Base-by-base conservation (phyloP, 805 yeast genomes). In the Priceomyces medius region DNA sequence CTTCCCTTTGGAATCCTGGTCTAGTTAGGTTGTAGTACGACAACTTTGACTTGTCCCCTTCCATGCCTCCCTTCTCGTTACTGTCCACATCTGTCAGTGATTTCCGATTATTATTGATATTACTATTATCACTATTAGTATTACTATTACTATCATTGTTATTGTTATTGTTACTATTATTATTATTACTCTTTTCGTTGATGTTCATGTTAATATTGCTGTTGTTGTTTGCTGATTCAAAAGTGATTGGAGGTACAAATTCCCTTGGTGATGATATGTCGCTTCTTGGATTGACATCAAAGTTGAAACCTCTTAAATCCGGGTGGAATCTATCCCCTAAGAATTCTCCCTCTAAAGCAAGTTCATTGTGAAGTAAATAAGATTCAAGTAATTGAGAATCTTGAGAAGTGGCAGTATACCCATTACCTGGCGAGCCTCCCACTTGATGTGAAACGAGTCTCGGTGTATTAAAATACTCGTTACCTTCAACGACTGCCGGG, bases 401-500 rank as follows among this genome's bases (percentile, higher is more conserved):
- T 7, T 17, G n/a, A 17, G 34, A 17, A 5, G 18, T 6, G 6
- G 12, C 16, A 20, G 12, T 24, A 7, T 23, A 26, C 16, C 20
- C 32, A 6, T 21, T 26, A 4, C 18, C 23, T 7, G 40, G 40
- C 10, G 40, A 37, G 16, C 16, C 3, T 7, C 21, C 27, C 31
- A 20, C 5, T 17, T 23, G 20, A 5, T 23, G 10, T 10, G 24
- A 20, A 3, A 19, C 24, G n/a, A 21, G 16, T 12, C 14, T 40
- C 16, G 39, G 31, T 10, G 31, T 26, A 14, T 40, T 38, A 36
- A 43, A 46, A 44, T 56, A 53, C n/a, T 43, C 54, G 12, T 45
- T 40, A 14, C 33, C 38, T 23, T 41, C 44, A 13, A 47, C 23
- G 12, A 56, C 59, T 2, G 70, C 69, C 0, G 68, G 67, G 28